Evolutionary conservation across 192 early-diverging fungal genomes (phyloP).

Genomic region (Linnemannia hyalina): DNA sequence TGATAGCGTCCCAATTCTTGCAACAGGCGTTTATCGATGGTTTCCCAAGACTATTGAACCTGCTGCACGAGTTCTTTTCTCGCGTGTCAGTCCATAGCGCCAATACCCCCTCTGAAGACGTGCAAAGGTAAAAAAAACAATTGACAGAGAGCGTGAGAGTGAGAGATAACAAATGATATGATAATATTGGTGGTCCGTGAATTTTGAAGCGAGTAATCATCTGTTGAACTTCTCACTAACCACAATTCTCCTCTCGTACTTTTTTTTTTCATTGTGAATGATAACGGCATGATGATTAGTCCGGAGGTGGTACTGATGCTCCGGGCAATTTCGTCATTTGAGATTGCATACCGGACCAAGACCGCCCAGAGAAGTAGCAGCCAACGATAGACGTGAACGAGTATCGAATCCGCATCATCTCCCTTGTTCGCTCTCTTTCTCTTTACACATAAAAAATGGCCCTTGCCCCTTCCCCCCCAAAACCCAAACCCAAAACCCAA

Average conservation of each 20-base stretch:
- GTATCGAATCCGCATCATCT: not conserved
- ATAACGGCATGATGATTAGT: slow-evolving; percentile 21
- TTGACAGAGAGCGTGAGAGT: not conserved
- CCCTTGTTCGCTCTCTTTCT: not conserved
- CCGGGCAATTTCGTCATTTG: slow-evolving; percentile 54
- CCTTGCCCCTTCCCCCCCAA: not conserved
- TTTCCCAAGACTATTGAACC: slow-evolving; percentile 63
- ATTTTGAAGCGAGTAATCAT: not conserved
- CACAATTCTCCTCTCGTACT: not conserved
- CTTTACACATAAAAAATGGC: not conserved
- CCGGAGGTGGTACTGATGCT: slow-evolving; percentile 57
- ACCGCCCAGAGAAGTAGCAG: slow-evolving; percentile 23
- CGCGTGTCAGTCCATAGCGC: slow-evolving; percentile 63
- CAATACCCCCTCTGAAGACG: slow-evolving; percentile 57
- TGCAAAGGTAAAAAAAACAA: slow-evolving; percentile 56
- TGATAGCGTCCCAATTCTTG: slow-evolving; percentile 62
- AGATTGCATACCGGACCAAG: slow-evolving; percentile 43
- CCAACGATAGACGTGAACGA: slow-evolving; percentile 14
- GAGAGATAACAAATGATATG: not conserved
- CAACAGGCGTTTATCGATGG: slow-evolving; percentile 67
- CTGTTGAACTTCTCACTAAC: not conserved
- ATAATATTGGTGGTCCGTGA: not conserved
- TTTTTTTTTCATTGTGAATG: not conserved
- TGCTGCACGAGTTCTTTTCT: slow-evolving; percentile 69
- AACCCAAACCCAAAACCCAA: not conserved